Base-by-base conservation (phyloP, 108 stramenopile species). In the Conticribra guillardii region DNA sequence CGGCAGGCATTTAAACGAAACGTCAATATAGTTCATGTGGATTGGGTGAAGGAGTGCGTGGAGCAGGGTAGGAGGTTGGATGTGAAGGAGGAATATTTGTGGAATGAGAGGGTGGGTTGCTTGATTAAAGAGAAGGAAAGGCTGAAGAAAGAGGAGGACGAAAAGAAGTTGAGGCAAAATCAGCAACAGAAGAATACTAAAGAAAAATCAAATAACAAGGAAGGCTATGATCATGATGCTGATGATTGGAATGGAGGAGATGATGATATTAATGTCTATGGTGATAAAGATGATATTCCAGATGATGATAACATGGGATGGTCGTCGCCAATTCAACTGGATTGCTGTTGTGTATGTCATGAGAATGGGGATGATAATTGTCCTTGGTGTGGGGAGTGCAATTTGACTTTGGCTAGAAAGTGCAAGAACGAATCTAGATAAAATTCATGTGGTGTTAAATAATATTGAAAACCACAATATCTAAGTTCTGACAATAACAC, bases 281-380 rank as follows among this genome's bases (percentile, higher is more conserved):
- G n/a, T n/a, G n/a, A n/a, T n/a, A n/a, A n/a, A n/a, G n/a, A 54
- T 41, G 54, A 64, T 44, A 50, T 63, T 4, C 54, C 19, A 11
- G 57, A 65, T 27, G 71, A 67, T 53, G 58, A 48, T 56, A 33
- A 62, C 56, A 26, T 16, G 19, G 78, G 72, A 21, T 86, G 84
- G 82, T 70, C 74, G 3, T 34, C 30, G 16, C 74, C 82, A 0
- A 50, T 85, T 21, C 54, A 78, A 26, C 60, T 87, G 18, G 85
- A 83, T 52, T 94, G 93, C 60, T 91, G 93, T 47, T 94, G 93
- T 60, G 87, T 90, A 1, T 77, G 76, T 52, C 76, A 79, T 63
- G 77, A 79, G 47, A 79, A 79, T 67, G 77, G 71, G 14, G 65
- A 79, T 31, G 62, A 74, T 16, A 50, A 70, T 4, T 81, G 80